Evolutionary conservation across 352 stramenopile genomes (phyloP).

Genomic region (Phytophthora vignae): DNA sequence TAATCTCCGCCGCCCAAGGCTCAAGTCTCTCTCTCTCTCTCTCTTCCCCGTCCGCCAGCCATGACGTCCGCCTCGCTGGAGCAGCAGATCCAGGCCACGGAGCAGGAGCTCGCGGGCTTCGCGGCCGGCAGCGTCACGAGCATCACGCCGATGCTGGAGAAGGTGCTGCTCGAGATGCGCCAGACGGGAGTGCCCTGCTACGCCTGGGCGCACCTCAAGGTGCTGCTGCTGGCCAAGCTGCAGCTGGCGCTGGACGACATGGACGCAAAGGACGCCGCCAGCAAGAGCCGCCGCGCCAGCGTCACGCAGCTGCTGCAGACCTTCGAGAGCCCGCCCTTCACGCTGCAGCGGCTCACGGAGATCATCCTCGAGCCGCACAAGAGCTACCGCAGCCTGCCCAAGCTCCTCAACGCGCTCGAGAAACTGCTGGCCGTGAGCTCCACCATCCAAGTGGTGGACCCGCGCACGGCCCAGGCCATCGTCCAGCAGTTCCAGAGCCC

Average conservation of each 20-base stretch:
- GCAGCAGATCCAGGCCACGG: conserved; percentile 70
- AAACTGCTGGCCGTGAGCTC: conserved; percentile 81
- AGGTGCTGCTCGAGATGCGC: conserved; percentile 76
- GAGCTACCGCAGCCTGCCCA: conserved; percentile 80
- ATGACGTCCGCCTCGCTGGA: conserved; percentile 38
- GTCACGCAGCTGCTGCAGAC: conserved; percentile 68
- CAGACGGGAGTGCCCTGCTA: conserved; percentile 76
- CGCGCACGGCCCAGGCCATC: conserved; percentile 43
- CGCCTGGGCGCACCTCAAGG: conserved; percentile 76
- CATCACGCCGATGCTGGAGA: conserved; percentile 60
- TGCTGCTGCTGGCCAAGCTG: conserved; percentile 65
- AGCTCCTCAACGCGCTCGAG: conserved; percentile 85
- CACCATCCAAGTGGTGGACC: conserved; percentile 72
- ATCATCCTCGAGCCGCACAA: conserved; percentile 74
- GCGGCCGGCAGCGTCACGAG: conserved; percentile 49
- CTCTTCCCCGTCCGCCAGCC: not conserved
- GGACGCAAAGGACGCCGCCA: conserved; percentile 52
- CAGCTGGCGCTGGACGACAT: conserved; percentile 66
- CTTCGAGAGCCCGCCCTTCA: conserved; percentile 83
- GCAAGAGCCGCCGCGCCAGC: conserved; percentile 59
- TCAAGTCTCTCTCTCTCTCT: not conserved
- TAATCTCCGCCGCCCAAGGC: conserved; percentile 8
- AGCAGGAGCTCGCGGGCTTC: conserved; percentile 78
- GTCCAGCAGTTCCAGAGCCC: conserved; percentile 43
- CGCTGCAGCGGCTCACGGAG: conserved; percentile 82